Conservation (phyloP, 2,329 filamentous ascomycete species). For the Zopfia rhizophila region DNA sequence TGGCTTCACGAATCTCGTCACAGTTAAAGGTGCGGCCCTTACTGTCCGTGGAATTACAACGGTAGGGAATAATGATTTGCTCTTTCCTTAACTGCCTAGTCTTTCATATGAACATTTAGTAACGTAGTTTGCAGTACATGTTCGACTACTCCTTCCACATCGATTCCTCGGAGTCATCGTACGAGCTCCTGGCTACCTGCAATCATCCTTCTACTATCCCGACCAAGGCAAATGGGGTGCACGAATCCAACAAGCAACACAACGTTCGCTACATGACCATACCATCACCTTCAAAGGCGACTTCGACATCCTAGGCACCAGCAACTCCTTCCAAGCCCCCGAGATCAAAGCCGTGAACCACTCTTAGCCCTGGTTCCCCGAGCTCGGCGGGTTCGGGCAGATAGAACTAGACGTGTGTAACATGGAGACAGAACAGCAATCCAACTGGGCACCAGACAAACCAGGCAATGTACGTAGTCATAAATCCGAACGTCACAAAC, state of each 20-base stretch:
- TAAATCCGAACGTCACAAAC: slow-evolving; percentile 63
- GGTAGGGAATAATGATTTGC: slow-evolving; percentile 59
- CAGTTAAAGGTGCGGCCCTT: slow-evolving; percentile 44
- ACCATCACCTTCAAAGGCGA: slow-evolving; percentile 56
- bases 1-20: slow-evolving; percentile 35
- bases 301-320: slow-evolving; percentile 48
- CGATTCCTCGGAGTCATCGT: slow-evolving; percentile 49
- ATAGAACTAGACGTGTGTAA: slow-evolving; percentile 43
- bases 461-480: slow-evolving; percentile 59
- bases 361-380: slow-evolving; percentile 45
- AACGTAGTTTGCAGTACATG: slow-evolving; percentile 34
- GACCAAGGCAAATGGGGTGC: slow-evolving; percentile 49
- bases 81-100: slow-evolving; percentile 51
- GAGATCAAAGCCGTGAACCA: slow-evolving; percentile 37
- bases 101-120: slow-evolving; percentile 49
- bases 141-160: slow-evolving; percentile 42
- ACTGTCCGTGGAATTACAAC: slow-evolving; percentile 54
- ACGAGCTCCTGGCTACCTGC: slow-evolving; percentile 44
- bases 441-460: slow-evolving; percentile 62
- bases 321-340: slow-evolving; percentile 48
- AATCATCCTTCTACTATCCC: slow-evolving; percentile 45
- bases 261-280: slow-evolving; percentile 51
- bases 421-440: slow-evolving; percentile 56
- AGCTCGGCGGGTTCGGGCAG: slow-evolving; percentile 43
- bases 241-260: slow-evolving; percentile 50